These are phyloP conservation scores for Raphanus hybrid DNA, from an alignment of 441 rosid genomes.

Conservation along the genomic window DNA sequence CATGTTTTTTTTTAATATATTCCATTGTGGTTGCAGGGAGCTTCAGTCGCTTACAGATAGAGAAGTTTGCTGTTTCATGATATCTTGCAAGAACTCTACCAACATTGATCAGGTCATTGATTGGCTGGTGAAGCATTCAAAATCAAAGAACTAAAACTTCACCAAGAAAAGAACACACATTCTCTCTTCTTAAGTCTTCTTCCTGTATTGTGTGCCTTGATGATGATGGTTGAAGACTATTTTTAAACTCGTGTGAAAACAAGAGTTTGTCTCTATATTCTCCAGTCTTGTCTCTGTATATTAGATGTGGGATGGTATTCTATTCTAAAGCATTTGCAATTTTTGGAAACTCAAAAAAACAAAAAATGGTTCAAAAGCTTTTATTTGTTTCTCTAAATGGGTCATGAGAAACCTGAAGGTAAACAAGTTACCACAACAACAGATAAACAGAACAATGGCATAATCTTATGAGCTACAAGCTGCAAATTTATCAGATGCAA, in stretches of 20 bases:
- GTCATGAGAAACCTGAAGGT: conserved; percentile 4
- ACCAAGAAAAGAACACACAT: conserved; percentile 23
- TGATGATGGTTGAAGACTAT: not conserved
- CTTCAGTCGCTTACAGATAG: conserved; percentile 60
- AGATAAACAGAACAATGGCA: not conserved
- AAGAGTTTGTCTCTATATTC: conserved; percentile 7
- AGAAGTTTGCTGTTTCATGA: conserved; percentile 81
- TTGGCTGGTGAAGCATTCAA: conserved; percentile 81
- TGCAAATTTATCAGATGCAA: not conserved
- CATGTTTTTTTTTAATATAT: not conserved
- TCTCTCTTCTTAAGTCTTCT: not conserved
- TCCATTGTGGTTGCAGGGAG: conserved; percentile 46
- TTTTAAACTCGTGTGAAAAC: not conserved
- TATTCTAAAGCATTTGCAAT: conserved; percentile 6
- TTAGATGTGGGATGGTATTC: conserved; percentile 5
- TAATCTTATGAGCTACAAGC: not conserved
- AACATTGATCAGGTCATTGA: conserved; percentile 72
- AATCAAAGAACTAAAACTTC: conserved; percentile 53
- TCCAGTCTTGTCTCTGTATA: conserved; percentile 17
- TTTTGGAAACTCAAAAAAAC: not conserved
- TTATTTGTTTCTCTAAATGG: not conserved
- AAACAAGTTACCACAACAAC: too few relatives aligned
- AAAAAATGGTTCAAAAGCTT: not conserved
- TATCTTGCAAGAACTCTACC: conserved; percentile 79
- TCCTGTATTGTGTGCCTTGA: conserved; percentile 1